These are phyloP conservation scores for Didymella glomerata DNA, from an alignment of 2,329 filamentous ascomycete species.

Conservation along the genomic window DNA sequence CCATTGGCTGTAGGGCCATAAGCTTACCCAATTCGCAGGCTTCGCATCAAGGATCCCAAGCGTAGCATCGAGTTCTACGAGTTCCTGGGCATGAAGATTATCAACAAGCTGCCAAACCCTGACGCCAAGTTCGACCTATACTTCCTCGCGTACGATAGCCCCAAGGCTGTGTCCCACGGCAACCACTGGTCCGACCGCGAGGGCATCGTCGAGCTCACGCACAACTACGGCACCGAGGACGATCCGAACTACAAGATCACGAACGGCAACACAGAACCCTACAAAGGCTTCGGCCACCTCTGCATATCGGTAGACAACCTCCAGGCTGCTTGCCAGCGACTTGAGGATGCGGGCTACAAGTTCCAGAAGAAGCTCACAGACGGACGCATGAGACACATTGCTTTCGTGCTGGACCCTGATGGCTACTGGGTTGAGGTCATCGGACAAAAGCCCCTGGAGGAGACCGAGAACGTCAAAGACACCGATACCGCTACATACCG, in stretches of 20 bases:
- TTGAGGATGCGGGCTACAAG: conserved; percentile 88
- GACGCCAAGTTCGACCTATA: conserved; percentile 95
- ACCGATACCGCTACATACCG: conserved; percentile 81
- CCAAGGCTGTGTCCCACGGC: conserved; percentile 75
- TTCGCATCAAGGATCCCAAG: conserved; percentile 94
- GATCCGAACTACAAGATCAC: conserved; percentile 81
- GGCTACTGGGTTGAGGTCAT: conserved; percentile 78
- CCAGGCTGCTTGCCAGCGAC: conserved; percentile 85
- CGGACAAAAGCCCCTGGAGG: conserved; percentile 73
- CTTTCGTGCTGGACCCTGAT: conserved; percentile 89
- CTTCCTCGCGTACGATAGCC: conserved; percentile 88
- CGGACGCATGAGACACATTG: conserved; percentile 76
- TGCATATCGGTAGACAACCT: conserved; percentile 75
- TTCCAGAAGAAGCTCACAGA: conserved; percentile 97
- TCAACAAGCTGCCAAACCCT: conserved; percentile 82
- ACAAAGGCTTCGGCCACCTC: conserved; percentile 84
- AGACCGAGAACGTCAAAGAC: conserved; percentile 74
- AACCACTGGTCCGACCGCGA: conserved; percentile 83
- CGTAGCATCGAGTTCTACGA: conserved; percentile 88
- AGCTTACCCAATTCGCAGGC: conserved; percentile 25
- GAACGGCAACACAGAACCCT: conserved; percentile 92
- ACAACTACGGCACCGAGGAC: conserved; percentile 87
- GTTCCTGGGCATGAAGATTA: conserved; percentile 83
- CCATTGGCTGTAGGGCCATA: conserved; percentile 14
- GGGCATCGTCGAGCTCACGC: conserved; percentile 85